A percentile compares a stretch with the other conserved stretches of the same genome.
These are phyloP conservation scores for Quercus parvula DNA, from an alignment of 306 rosid genomes.

Conservation along the genomic window DNA sequence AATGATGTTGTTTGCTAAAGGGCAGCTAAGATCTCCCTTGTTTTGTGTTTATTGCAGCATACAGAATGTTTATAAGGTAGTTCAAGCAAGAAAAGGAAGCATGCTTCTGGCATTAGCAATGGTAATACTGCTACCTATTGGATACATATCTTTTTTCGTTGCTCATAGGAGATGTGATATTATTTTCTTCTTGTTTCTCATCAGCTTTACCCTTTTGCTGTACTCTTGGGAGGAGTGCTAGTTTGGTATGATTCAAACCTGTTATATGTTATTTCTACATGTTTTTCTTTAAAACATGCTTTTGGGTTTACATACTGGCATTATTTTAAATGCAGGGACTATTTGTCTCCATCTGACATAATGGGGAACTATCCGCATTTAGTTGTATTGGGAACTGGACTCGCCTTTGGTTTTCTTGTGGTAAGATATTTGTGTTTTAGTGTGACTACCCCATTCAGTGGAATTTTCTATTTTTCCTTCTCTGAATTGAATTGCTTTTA, in stretches of 20 bases:
- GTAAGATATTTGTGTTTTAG: conserved; percentile 36
- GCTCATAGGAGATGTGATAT: conserved; percentile 11
- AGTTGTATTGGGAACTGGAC: conserved; percentile 79
- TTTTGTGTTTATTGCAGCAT: conserved; percentile 56
- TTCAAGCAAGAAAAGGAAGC: conserved; percentile 73
- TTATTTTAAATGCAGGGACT: conserved; percentile 55
- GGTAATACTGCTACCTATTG: conserved; percentile 42
- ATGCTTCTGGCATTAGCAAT: conserved; percentile 80
- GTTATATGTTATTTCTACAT: background rate
- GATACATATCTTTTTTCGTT: conserved; percentile 13
- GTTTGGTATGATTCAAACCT: conserved; percentile 61
- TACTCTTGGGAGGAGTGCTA: conserved; percentile 74
- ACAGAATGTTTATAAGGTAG: conserved; percentile 71
- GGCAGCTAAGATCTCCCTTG: conserved; percentile 14
- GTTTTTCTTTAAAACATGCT: conserved; percentile 4
- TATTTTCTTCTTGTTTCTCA: conserved; percentile 18
- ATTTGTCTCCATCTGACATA: conserved; percentile 80
- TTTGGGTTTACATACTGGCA: conserved; percentile 2
- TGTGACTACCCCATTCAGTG: conserved; percentile 4
- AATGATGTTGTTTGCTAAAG: conserved; percentile 7
- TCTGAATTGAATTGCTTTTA: background rate
- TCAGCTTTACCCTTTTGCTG: conserved; percentile 81
- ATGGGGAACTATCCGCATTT: conserved; percentile 73
- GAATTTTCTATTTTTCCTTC: conserved; percentile 1
- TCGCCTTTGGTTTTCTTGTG: conserved; percentile 90